phyloP scores from a whole-genome alignment of 306 rosid genomes.

The Malus sylvestris region DNA sequence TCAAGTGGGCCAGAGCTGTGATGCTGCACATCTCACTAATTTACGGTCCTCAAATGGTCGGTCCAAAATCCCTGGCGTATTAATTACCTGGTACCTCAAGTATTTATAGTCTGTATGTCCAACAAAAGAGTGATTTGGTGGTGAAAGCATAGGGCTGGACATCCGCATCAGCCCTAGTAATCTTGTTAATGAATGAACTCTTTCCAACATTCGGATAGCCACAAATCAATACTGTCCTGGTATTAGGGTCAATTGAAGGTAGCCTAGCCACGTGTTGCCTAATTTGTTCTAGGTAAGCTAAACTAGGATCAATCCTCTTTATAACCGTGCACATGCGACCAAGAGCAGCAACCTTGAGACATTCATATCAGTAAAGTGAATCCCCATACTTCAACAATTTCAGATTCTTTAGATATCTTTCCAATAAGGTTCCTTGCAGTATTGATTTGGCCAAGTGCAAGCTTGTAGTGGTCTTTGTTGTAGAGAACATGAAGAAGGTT shows the following conservation, averaged over 20 bases:
- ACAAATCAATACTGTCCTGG: conserved; percentile 38
- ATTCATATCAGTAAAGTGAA: conserved; percentile 69
- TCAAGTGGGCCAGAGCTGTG: conserved; percentile 82
- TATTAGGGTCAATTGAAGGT: conserved; percentile 65
- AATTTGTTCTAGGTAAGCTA: conserved; percentile 85
- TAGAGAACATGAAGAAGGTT: conserved; percentile 84
- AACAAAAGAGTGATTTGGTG: conserved; percentile 72
- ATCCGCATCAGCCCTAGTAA: conserved; percentile 86
- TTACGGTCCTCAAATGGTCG: conserved; percentile 87
- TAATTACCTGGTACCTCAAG: conserved; percentile 85
- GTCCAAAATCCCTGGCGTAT: conserved; percentile 88
- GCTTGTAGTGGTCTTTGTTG: conserved; percentile 90
- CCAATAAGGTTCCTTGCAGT: conserved; percentile 77
- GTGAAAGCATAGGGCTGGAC: conserved; percentile 94
- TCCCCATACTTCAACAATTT: conserved; percentile 72
- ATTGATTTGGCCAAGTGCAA: conserved; percentile 85
- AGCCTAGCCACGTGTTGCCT: conserved; percentile 93
- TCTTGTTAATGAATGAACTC: conserved; percentile 84
- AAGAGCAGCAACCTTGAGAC: conserved; percentile 82
- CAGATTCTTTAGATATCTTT: conserved; percentile 74
- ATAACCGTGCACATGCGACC: conserved; percentile 93
- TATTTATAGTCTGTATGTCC: conserved; percentile 84
- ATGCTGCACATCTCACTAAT: conserved; percentile 94
- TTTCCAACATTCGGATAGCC: conserved; percentile 93
- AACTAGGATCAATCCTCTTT: conserved; percentile 77